These are phyloP conservation scores for Nemophila menziesii DNA, from an alignment of 257 asterid species.

Conservation along the genomic window DNA sequence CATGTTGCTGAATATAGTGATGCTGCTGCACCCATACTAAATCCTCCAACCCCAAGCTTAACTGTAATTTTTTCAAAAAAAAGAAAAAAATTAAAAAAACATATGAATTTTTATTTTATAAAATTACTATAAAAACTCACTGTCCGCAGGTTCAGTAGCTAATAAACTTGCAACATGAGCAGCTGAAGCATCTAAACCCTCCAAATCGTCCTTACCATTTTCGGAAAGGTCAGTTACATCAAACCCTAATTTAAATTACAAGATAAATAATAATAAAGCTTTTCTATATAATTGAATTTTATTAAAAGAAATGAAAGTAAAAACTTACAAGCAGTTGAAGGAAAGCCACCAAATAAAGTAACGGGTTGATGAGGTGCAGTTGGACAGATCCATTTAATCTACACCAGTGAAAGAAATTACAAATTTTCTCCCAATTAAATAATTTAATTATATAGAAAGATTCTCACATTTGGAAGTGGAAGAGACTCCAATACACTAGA, in stretches of 20 bases:
- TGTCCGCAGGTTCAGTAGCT: constrained; percentile 66
- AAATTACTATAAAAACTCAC: constrained; percentile 34
- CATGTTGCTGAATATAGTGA: constrained; percentile 75
- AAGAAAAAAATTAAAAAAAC: too few species aligned
- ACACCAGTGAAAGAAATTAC: constrained; percentile 16
- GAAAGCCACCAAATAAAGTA: constrained; percentile 79
- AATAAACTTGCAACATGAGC: constrained; percentile 79
- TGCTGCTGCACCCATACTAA: constrained; percentile 91
- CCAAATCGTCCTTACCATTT: constrained; percentile 53
- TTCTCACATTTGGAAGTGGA: constrained; percentile 81
- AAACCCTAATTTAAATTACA: constrained; percentile 47
- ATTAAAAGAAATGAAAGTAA: neutral
- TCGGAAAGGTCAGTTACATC: constrained; percentile 83
- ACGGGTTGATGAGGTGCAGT: constrained; percentile 72
- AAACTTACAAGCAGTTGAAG: constrained; percentile 79
- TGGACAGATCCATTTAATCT: constrained; percentile 95
- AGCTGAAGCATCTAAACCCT: constrained; percentile 85
- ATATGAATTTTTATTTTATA: too few species aligned
- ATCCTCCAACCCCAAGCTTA: constrained; percentile 84
- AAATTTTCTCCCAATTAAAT: neutral
- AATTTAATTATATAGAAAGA: constrained; percentile 3
- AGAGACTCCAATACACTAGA: constrained; percentile 74
- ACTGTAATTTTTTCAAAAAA: too few species aligned
- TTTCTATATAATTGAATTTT: neutral
- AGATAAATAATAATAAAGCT: too few species aligned